Evolutionary conservation across 2,329 filamentous ascomycete genomes (phyloP).

Genomic region (Orbilia blumenaviensis): DNA sequence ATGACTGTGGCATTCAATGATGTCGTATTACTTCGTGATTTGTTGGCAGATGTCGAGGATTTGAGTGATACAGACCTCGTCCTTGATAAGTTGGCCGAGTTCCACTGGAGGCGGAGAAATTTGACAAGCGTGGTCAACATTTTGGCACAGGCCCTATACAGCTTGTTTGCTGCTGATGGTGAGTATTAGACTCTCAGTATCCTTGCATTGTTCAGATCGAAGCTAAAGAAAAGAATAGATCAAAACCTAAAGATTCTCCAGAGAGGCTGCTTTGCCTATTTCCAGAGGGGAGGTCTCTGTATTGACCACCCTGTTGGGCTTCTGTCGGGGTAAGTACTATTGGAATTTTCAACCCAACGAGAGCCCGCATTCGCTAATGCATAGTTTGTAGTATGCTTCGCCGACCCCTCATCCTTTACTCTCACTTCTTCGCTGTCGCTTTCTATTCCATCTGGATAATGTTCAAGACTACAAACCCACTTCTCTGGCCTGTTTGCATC

Average conservation of each 20-base stretch:
- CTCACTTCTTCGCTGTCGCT: slow-evolving; percentile 94
- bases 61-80: slow-evolving; percentile 75
- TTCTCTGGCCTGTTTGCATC: slow-evolving; percentile 71
- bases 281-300: slow-evolving; percentile 75
- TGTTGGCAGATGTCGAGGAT: slow-evolving; percentile 75
- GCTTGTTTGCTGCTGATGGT: slow-evolving; percentile 84
- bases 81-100: slow-evolving; percentile 72
- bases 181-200: slow-evolving; percentile 53
- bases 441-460: slow-evolving; percentile 83
- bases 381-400: slow-evolving; percentile 69
- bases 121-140: slow-evolving; percentile 93
- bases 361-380: not conserved
- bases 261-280: slow-evolving; percentile 91
- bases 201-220: not conserved
- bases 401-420: slow-evolving; percentile 79
- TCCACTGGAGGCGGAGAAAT: slow-evolving; percentile 88
- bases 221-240: slow-evolving; percentile 62
- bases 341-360: not conserved
- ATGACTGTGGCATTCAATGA: slow-evolving; percentile 99
- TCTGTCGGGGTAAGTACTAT: slow-evolving; percentile 69
- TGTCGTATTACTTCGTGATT: slow-evolving; percentile 76
- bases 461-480: slow-evolving; percentile 65
- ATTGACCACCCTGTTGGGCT: slow-evolving; percentile 82
- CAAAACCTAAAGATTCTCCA: slow-evolving; percentile 80
- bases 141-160: slow-evolving; percentile 92